Percentiles rank a stretch among this genome's conserved stretches.
Evolutionary conservation across 2,329 filamentous ascomycete species (phyloP).

Genomic region (Ilyonectria destructans): DNA sequence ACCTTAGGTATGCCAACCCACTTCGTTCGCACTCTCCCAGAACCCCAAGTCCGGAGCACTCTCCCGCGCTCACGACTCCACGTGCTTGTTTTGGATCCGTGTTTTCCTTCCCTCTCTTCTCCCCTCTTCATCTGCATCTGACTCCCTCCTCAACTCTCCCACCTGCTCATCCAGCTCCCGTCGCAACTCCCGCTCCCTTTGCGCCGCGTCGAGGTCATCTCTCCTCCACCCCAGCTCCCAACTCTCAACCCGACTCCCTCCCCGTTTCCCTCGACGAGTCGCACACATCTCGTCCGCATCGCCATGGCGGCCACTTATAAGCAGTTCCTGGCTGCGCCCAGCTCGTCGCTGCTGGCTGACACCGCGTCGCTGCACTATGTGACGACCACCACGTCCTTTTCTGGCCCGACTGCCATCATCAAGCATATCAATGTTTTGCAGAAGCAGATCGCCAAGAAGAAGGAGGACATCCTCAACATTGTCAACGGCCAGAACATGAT

Average conservation of each 20-base stretch:
- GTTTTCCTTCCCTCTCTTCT: constrained; percentile 43
- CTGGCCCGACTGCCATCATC: constrained; percentile 82
- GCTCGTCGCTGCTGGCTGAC: constrained; percentile 73
- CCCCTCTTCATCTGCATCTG: constrained; percentile 26
- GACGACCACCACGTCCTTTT: constrained; percentile 85
- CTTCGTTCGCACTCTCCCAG: constrained; percentile 22
- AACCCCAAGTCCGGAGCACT: constrained; percentile 26
- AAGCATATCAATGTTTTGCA: constrained; percentile 83
- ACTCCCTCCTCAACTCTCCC: neutral
- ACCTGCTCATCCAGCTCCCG: constrained; percentile 21
- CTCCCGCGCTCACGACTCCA: constrained; percentile 47
- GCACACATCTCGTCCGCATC: constrained; percentile 36
- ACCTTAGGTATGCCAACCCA: too few relatives aligned
- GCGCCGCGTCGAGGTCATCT: constrained; percentile 32
- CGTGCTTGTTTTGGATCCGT: constrained; percentile 49
- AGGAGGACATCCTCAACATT: constrained; percentile 81
- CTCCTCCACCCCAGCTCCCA: constrained; percentile 24
- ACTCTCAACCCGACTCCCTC: constrained; percentile 18
- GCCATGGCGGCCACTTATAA: constrained; percentile 73
- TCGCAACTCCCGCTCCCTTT: constrained; percentile 22
- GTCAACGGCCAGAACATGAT: constrained; percentile 81
- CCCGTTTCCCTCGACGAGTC: constrained; percentile 34
- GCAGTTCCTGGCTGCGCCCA: constrained; percentile 80
- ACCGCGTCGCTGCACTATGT: constrained; percentile 88
- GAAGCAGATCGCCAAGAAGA: constrained; percentile 86